Evolutionary conservation across 345 rosid genomes (phyloP).

Genomic region (Pistacia integerrima): DNA sequence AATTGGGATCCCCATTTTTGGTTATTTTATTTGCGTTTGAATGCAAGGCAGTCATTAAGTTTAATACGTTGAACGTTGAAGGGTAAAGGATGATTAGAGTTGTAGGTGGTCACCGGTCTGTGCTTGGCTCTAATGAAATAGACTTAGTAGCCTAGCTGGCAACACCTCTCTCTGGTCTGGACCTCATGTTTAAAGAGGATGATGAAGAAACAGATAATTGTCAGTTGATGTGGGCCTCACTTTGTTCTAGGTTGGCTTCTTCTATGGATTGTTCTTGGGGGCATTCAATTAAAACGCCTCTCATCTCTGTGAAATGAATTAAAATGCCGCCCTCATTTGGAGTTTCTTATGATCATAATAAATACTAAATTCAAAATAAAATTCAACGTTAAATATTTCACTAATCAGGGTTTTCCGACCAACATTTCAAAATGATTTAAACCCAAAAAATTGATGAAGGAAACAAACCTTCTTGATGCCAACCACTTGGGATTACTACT

Average conservation of each 20-base stretch:
- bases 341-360: too few relatives aligned
- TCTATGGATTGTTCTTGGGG: background rate
- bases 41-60: too few relatives aligned
- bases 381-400: too few relatives aligned
- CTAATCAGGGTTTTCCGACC: too few relatives aligned
- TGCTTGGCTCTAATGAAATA: background rate
- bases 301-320: background rate
- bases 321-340: background rate
- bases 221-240: background rate
- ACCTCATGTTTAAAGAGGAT: constrained; percentile 17
- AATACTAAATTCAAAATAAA: too few relatives aligned
- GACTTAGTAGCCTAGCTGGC: background rate
- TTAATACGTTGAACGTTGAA: constrained; percentile 9
- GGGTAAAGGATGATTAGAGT: background rate
- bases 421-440: too few relatives aligned
- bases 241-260: constrained; percentile 9
- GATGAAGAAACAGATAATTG: background rate
- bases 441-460: too few relatives aligned
- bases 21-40: too few relatives aligned
- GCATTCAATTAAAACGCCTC: background rate
- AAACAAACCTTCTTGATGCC: too few relatives aligned
- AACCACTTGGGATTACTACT: too few relatives aligned
- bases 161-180: constrained; percentile 2
- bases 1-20: constrained; percentile 8
- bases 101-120: background rate